Base-by-base conservation (phyloP, 768 basidiomycete genomes). In the Pleurotus eryngii region DNA sequence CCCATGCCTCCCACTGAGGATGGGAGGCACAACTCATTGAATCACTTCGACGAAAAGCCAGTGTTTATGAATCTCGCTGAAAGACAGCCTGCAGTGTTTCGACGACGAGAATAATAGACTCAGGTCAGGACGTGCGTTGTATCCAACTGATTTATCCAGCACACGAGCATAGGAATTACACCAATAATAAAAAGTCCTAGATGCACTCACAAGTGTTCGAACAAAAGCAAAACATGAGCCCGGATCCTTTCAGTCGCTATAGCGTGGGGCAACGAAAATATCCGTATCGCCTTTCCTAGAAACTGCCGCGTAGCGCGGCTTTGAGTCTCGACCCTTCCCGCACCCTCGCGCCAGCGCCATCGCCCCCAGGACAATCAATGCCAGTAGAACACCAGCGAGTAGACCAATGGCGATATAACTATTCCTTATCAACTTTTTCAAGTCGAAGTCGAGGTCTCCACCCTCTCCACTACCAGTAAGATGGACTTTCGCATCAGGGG, bases 361-460 rank as follows among this genome's bases (percentile, higher is more conserved):
- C n/a, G 15, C 39, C 5, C 51, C 35, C n/a, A 54, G 24, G 35
- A 40, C 51, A 24, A 54, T 54, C 18, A 43, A 6, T 6, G 7
- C 37, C n/a, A 54, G 18, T 20, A 54, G 39, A 9, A 39, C 35
- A 26, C 35, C 51, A 11, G 51, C 51, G 38, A 54, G 51, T 12
- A 54, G 22, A 17, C 51, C 51, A 15, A 54, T 20, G 38, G 11
- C 51, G 26, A 54, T 54, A 14, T 54, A 40, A 18, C 38, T 54
- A n/a, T 54, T 54, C 20, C 51, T 54, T 37, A 54, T 18, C 51
- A 54, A 42, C 51, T 54, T 20, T 24, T 26, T 39, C 12, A 54
- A 38, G 15, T 39, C 14, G 37, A n/a, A 11, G 17, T 54, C 39
- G 11, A 18, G n/a, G 12, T 14, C 51, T n/a, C 18, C 51, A 5